Evolutionary conservation across 192 early-diverging fungal species (phyloP).

Genomic region (Coemansia sp.): DNA sequence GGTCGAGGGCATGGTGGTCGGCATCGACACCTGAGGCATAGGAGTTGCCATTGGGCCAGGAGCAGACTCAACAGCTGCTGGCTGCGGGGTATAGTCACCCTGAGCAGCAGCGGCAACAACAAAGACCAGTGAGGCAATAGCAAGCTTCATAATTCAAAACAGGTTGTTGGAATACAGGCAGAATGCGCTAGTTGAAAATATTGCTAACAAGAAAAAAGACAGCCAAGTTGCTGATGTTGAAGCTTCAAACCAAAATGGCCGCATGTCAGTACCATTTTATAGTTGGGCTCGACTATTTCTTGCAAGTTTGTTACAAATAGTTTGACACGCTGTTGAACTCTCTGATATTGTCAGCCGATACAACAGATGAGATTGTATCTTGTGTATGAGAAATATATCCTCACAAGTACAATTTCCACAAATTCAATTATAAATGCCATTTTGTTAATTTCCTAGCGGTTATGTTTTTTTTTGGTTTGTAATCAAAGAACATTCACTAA

Average conservation of each 20-base stretch:
- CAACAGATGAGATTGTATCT: too few species aligned
- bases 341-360: not conserved
- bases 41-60: not conserved
- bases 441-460: too few species aligned
- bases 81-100: not conserved
- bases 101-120: not conserved
- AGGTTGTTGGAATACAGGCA: not conserved
- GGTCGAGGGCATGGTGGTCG: not conserved
- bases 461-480: too few species aligned
- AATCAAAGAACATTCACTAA: too few species aligned
- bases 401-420: too few species aligned
- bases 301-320: not conserved
- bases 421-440: too few species aligned
- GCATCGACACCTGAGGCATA: not conserved
- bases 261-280: not conserved
- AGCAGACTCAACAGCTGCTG: not conserved
- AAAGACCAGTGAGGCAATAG: not conserved
- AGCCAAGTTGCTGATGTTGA: not conserved
- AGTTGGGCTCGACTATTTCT: not conserved
- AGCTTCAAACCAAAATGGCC: not conserved
- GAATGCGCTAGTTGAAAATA: not conserved
- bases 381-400: too few species aligned
- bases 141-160: not conserved
- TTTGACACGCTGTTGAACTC: not conserved
- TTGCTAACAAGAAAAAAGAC: not conserved